These are phyloP conservation scores for Lasiosphaeria hispida DNA, from an alignment of 495 filamentous ascomycete species.

Conservation along the genomic window DNA sequence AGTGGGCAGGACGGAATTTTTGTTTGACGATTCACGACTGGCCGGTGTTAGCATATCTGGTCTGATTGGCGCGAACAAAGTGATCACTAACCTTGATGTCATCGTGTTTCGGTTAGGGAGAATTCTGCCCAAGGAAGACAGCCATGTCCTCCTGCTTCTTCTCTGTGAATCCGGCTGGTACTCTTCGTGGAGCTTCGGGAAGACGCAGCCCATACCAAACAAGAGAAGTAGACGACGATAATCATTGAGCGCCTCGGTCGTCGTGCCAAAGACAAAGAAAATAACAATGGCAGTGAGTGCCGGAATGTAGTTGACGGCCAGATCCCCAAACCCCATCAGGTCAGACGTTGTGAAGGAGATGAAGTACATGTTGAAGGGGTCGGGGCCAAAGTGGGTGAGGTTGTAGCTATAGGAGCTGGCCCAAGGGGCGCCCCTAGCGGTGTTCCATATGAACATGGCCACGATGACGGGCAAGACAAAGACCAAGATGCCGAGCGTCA, in stretches of 20 bases:
- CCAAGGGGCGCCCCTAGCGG: slow-evolving; percentile 49
- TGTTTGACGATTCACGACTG: slow-evolving; percentile 1
- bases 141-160: slow-evolving; percentile 11
- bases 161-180: slow-evolving; percentile 20
- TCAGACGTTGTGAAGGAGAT: slow-evolving; percentile 62
- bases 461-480: slow-evolving; percentile 62
- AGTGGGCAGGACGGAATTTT: slow-evolving; percentile 19
- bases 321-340: slow-evolving; percentile 39
- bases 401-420: slow-evolving; percentile 46
- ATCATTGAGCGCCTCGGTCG: slow-evolving; percentile 68
- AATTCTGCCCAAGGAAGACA: slow-evolving; percentile 4
- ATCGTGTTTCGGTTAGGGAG: not conserved
- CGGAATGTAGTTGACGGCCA: slow-evolving; percentile 69
- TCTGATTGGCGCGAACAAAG: not conserved
- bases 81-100: slow-evolving; percentile 3
- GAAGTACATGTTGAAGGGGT: slow-evolving; percentile 50
- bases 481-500: slow-evolving; percentile 66
- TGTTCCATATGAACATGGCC: slow-evolving; percentile 59
- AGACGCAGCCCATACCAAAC: slow-evolving; percentile 50
- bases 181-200: slow-evolving; percentile 39
- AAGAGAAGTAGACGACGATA: slow-evolving; percentile 59
- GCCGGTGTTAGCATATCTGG: not conserved
- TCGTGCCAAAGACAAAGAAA: slow-evolving; percentile 80
- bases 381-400: slow-evolving; percentile 31
- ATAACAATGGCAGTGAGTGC: slow-evolving; percentile 58